These are phyloP conservation scores for Moricandia arvensis DNA, from an alignment of 345 rosid genomes.

Conservation along the genomic window DNA sequence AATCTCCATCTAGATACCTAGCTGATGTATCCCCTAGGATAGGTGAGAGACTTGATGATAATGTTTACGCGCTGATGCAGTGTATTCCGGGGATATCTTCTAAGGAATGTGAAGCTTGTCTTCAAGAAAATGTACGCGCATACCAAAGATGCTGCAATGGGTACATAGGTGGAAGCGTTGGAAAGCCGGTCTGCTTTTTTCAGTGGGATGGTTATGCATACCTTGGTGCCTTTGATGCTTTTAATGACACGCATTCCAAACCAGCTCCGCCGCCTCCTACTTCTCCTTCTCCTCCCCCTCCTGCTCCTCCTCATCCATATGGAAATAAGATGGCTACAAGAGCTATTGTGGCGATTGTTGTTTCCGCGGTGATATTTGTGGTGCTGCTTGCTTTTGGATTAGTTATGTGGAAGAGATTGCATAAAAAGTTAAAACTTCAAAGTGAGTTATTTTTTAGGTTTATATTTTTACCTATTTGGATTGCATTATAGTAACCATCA, in stretches of 20 bases:
- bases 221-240: slow-evolving; percentile 15
- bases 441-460: slow-evolving; percentile 4
- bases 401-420: slow-evolving; percentile 14
- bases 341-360: slow-evolving; percentile 12
- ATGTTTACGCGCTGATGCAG: slow-evolving; percentile 22
- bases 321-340: background rate
- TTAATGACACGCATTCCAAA: background rate
- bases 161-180: background rate
- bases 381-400: slow-evolving; percentile 1
- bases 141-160: slow-evolving; percentile 14
- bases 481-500: background rate
- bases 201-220: slow-evolving; percentile 12
- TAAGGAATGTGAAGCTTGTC: slow-evolving; percentile 2
- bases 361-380: background rate
- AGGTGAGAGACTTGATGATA: background rate
- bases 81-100: slow-evolving; percentile 29
- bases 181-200: slow-evolving; percentile 25
- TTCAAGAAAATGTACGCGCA: background rate
- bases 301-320: background rate
- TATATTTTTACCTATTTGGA: background rate
- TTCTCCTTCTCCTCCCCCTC: background rate
- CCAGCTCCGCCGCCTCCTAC: background rate
- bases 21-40: background rate
- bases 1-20: background rate
- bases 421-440: slow-evolving; percentile 10